Evolutionary conservation across 2,329 filamentous ascomycete species (phyloP), one percentile per base, ranked within the genome.

Genomic region (Diaporthe citrichinensis): DNA sequence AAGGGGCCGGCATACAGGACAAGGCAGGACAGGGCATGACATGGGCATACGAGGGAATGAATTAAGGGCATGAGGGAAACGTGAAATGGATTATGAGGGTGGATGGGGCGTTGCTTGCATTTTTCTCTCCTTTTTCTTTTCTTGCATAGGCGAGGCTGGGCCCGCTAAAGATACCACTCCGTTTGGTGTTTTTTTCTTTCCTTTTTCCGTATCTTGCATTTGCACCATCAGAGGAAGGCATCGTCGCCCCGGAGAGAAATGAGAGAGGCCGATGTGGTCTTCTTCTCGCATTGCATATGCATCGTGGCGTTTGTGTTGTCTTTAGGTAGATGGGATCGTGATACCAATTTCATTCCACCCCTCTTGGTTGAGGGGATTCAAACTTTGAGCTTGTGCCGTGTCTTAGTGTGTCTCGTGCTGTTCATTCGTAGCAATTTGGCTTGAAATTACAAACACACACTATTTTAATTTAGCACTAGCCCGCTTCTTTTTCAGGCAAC

Each of bases 241-340:
- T 68, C 46, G 34, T 39, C 31, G 20, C 62, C 31, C n/a, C 34
- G 28, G 31, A 67, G 41, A 67, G 31, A 53, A 15, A 39, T 55
- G 65, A 31, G 15, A 41, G 34, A 28, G 44, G n/a, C 49, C 65
- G 14, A 10, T 53, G 31, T 41, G 46, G 34, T 69, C 65, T 55
- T 69, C 46, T 55, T 41, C 34, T 55, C 65, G 34, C 65, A 68
- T 46, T 53, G 46, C 65, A 69, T 69, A 53, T 68, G 62, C 46
- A 69, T 69, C 65, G 17, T 41, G 65, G 65, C 49, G 49, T 55
- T 55, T 28, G 34, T 41, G 57, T 6, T 51, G 44, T 20, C 36
- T 41, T 55, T 69, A 69, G 65, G 65, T 69, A 69, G 65, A 69
- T 69, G 65, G 62, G 65, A 55, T 28, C 17, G 49, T 69, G 65